Base-by-base conservation (phyloP, 257 asterid species). In the Lantana camara region DNA sequence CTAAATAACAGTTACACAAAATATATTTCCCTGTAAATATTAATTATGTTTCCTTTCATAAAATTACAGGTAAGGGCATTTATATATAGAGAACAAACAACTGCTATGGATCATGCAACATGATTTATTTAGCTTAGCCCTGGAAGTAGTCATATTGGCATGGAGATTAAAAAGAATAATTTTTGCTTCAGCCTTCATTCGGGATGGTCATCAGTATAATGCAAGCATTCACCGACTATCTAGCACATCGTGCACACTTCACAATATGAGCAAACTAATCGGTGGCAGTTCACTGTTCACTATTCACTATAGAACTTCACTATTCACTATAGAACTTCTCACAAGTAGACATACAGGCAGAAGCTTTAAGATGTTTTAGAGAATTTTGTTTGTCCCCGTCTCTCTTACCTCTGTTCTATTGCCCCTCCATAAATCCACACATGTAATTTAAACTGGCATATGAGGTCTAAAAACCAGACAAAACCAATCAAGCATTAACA, bases 131-230 rank as follows among this genome's bases (percentile, higher is more conserved):
- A 45, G 37, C n/a, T 61, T 22, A 17, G 63, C 63, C 16, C 10
- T 35, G 5, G 17, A 57, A 34, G 63, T 47, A 16, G 52, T 46
- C 52, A 46, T 19, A 46, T 11, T 17, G 24, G 2, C 16, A 46
- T 6, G 1, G 22, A 16, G 13, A 46, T 1, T 55, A 17, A 29
- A 38, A 11, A 38, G 49, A 51, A 59, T 12, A 12, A 15, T 7
- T n/a, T n/a, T n/a, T n/a, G n/a, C n/a, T n/a, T n/a, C n/a, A n/a
- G n/a, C n/a, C n/a, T n/a, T n/a, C n/a, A n/a, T n/a, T n/a, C n/a
- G n/a, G n/a, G 14, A 59, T 40, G 51, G 52, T 59, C 37, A 40
- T 13, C 47, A 11, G n/a, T n/a, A n/a, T n/a, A n/a, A n/a, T n/a
- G n/a, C n/a, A n/a, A n/a, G n/a, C n/a, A n/a, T n/a, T n/a, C n/a